phyloP scores from a whole-genome alignment of 371 early-diverging fungal genomes.

The Mortierella polycephala region DNA sequence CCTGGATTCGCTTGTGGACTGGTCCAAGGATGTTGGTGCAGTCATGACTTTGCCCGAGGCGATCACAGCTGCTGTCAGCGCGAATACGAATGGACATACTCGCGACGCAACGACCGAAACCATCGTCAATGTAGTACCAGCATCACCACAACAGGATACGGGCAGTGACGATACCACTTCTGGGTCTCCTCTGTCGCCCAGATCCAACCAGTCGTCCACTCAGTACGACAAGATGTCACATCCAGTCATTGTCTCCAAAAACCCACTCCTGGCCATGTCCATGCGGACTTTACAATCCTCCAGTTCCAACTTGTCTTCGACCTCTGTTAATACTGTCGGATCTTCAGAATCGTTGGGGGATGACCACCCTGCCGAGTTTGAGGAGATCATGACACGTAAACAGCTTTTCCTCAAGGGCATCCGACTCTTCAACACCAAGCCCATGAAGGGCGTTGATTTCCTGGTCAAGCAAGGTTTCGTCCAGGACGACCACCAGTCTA shows the following conservation, averaged over 20 bases:
- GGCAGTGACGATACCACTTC: conserved; percentile 60
- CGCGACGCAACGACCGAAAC: conserved; percentile 26
- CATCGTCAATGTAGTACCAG: conserved; percentile 3
- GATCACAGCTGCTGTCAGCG: conserved; percentile 19
- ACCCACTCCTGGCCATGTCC: conserved; percentile 54
- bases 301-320: conserved; percentile 49
- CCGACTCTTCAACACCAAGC: conserved; percentile 74
- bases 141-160: conserved; percentile 31
- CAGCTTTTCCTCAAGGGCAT: conserved; percentile 72
- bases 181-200: conserved; percentile 55
- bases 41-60: conserved; percentile 27
- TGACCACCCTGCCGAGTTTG: conserved; percentile 75
- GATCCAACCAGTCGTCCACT: conserved; percentile 57
- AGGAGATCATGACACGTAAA: conserved; percentile 72
- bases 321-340: conserved; percentile 48
- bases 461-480: conserved; percentile 69
- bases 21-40: conserved; percentile 63
- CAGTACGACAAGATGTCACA: conserved; percentile 60
- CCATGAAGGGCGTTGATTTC: conserved; percentile 77
- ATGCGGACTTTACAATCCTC: conserved; percentile 49
- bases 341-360: conserved; percentile 51
- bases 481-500: conserved; percentile 64
- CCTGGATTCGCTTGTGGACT: conserved; percentile 67
- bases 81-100: conserved; percentile 20
- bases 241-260: conserved; percentile 57